Percentiles rank a stretch among this genome's conserved stretches.
Evolutionary conservation across 192 early-diverging fungal species (phyloP).

Genomic region (Dissophora globulifera): DNA sequence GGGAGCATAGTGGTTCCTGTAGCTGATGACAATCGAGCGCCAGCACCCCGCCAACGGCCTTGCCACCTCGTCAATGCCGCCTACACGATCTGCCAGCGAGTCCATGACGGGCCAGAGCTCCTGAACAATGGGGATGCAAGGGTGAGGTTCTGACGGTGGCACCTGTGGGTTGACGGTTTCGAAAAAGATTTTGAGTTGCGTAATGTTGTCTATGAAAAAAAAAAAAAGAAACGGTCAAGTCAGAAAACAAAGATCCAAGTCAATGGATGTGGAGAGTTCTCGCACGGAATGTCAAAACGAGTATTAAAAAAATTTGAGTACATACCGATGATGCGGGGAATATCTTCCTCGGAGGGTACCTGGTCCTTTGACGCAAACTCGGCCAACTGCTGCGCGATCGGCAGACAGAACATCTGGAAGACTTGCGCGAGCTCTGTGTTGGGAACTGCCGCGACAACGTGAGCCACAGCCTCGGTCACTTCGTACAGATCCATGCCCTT

Average conservation of each 20-base stretch:
- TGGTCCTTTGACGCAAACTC: constrained; percentile 61
- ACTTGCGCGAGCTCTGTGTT: constrained; percentile 64
- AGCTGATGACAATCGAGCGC: constrained; percentile 67
- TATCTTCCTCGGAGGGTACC: constrained; percentile 46
- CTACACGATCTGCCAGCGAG: constrained; percentile 62
- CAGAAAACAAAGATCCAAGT: too few relatives aligned
- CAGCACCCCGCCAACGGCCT: constrained; percentile 67
- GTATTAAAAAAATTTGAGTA: not conserved
- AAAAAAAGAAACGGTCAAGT: not conserved
- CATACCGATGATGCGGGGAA: constrained; percentile 45
- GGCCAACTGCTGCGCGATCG: constrained; percentile 79
- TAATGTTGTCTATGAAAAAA: constrained; percentile 56
- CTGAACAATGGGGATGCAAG: constrained; percentile 71
- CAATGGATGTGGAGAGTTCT: too few relatives aligned
- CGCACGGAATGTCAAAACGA: not conserved
- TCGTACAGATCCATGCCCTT: constrained; percentile 77
- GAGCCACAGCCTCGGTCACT: constrained; percentile 89
- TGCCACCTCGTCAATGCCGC: constrained; percentile 56
- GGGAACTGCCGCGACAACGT: constrained; percentile 87
- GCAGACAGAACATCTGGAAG: constrained; percentile 78
- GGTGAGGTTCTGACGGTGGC: constrained; percentile 62
- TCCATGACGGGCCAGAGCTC: constrained; percentile 83
- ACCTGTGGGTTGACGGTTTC: constrained; percentile 63
- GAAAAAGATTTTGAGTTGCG: constrained; percentile 72
- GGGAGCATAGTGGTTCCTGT: constrained; percentile 63